Evolutionary conservation across 2,329 filamentous ascomycete genomes (phyloP).

Genomic region (Spiromastix sp.): DNA sequence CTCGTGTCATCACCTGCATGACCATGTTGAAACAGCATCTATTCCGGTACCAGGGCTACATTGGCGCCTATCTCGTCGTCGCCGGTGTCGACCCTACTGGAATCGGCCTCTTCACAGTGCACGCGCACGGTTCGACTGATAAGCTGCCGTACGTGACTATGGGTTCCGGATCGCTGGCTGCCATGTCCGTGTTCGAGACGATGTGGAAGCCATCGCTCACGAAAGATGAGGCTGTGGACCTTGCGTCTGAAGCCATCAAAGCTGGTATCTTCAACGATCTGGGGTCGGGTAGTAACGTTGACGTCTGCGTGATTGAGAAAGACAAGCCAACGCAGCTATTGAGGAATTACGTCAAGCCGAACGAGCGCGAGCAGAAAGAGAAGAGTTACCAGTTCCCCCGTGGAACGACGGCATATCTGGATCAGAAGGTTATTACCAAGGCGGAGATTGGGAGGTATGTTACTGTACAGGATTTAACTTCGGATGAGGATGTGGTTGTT

Average conservation of each 20-base stretch:
- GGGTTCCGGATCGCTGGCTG: slow-evolving; percentile 89
- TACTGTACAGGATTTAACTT: slow-evolving; percentile 74
- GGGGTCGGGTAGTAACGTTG: slow-evolving; percentile 93
- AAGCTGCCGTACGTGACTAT: slow-evolving; percentile 99
- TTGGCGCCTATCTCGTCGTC: slow-evolving; percentile 94
- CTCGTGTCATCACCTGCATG: slow-evolving; percentile 98
- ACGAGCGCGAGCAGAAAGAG: slow-evolving; percentile 82
- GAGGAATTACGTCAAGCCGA: slow-evolving; percentile 88
- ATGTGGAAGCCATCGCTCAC: slow-evolving; percentile 76
- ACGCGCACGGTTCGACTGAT: slow-evolving; percentile 95
- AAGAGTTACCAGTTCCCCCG: slow-evolving; percentile 83
- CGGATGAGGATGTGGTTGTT: slow-evolving; percentile 50
- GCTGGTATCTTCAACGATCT: slow-evolving; percentile 98
- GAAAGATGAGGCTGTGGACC: slow-evolving; percentile 68
- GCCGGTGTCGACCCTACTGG: slow-evolving; percentile 95
- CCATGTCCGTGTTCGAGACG: slow-evolving; percentile 97
- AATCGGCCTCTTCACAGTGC: slow-evolving; percentile 90
- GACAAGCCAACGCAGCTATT: slow-evolving; percentile 83
- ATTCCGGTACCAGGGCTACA: slow-evolving; percentile 95
- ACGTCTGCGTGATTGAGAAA: slow-evolving; percentile 87
- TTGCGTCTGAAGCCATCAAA: slow-evolving; percentile 79
- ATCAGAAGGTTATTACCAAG: slow-evolving; percentile 92
- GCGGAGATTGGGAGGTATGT: slow-evolving; percentile 92
- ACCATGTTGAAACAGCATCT: slow-evolving; percentile 99
- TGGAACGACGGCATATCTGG: slow-evolving; percentile 90